Base-by-base conservation (phyloP, 768 basidiomycete species). In the Phlebiopsis gigantea region DNA sequence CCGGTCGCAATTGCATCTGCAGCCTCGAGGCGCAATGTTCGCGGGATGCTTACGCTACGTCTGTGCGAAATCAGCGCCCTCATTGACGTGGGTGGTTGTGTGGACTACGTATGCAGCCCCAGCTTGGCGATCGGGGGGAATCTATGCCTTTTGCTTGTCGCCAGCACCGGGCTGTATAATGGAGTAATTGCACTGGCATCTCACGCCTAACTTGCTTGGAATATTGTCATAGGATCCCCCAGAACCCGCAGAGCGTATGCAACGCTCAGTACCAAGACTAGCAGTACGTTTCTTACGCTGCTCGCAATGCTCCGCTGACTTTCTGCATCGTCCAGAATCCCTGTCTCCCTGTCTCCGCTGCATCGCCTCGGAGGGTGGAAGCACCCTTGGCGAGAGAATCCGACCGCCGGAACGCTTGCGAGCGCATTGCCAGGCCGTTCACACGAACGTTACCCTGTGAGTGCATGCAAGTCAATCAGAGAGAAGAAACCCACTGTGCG, bases 381-480 rank as follows among this genome's bases (percentile, higher is more conserved):
- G 12, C 34, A 39, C 34, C 34, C 34, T 10, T 12, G 34, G 34
- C 17, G 34, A 17, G 12, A 39, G 34, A 10, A 14, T 29, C 50
- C 50, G 50, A 51, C 10, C 10, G 34, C 50, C 50, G 50, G 50
- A 41, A 41, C 50, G 50, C 34, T 41, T 51, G 50, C 48, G 26
- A 30, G 24, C 24, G 48, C 28, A 2, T 39, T 39, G 3, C 8
- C 34, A 12, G 34, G 34, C 4, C 19, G 14, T 39, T 39, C 50
- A 39, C 50, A 19, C 50, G 47, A 26, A 19, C n/a, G 10, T 8
- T 19, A 19, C 8, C 31, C 5, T 31, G 31, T 51, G 50, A 22
- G 50, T 51, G 24, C 50, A 31, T 17, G 31, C 31, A 51, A 41
- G 50, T 51, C 50, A 51, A 51, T 51, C 50, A 51, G 30, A 39